A percentile compares a stretch with the other conserved stretches of the same genome.
phyloP scores from a whole-genome alignment of 2,329 filamentous ascomycete genomes.

The Furcasterigmium sp. region DNA sequence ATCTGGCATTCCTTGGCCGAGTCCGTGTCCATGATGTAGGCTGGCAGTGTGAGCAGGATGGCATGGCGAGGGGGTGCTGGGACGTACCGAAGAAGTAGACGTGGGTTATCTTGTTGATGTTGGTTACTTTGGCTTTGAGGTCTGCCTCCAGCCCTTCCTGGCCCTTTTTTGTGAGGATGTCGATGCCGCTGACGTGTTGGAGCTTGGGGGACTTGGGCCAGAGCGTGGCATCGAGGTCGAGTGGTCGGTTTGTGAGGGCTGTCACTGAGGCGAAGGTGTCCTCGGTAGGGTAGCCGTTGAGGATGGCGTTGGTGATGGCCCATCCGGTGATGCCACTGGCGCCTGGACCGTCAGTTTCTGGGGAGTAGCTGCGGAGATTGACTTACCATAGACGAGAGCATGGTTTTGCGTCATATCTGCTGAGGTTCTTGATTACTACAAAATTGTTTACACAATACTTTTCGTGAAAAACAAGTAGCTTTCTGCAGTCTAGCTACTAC shows the following conservation, averaged over 20 bases:
- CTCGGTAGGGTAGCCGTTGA: conserved; percentile 37
- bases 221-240: conserved; percentile 17
- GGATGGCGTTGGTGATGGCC: conserved; percentile 41
- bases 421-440: too few relatives aligned
- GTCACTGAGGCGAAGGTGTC: conserved; percentile 36
- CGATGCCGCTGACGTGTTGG: conserved; percentile 25
- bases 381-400: conserved; percentile 3
- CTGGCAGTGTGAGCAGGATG: conserved; percentile 10
- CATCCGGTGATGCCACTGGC: conserved; percentile 44
- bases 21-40: conserved; percentile 29
- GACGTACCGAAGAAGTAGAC: conserved; percentile 33
- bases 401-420: conserved; percentile 1
- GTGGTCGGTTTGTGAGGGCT: conserved; percentile 40
- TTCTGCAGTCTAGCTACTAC: too few relatives aligned
- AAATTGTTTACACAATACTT: too few relatives aligned
- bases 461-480: too few relatives aligned
- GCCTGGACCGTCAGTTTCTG: too few relatives aligned
- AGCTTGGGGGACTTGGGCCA: conserved; percentile 24
- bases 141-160: conserved; percentile 23
- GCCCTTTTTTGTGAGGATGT: conserved; percentile 22
- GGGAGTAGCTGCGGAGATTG: too few relatives aligned
- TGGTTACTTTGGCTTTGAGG: conserved; percentile 25
- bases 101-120: conserved; percentile 32
- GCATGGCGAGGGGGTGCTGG: too few relatives aligned
- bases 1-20: conserved; percentile 22